These are phyloP conservation scores for Camillea tinctor DNA, from an alignment of 2,329 filamentous ascomycete genomes.

Conservation along the genomic window DNA sequence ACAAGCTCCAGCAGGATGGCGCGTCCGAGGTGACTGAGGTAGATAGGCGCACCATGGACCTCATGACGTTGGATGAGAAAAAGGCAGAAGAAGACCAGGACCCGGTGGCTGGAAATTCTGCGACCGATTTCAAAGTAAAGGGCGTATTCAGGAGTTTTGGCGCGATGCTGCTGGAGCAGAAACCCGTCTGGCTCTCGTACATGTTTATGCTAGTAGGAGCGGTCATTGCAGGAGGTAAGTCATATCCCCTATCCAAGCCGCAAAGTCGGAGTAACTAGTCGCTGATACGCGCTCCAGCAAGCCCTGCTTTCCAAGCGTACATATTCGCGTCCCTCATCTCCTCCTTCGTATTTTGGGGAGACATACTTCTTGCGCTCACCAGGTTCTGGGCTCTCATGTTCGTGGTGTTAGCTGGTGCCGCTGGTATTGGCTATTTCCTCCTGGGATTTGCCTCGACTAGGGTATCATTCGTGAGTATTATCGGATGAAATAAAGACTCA, in stretches of 20 bases:
- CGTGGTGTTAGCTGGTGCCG: conserved; percentile 53
- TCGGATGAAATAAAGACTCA: neutral
- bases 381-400: conserved; percentile 68
- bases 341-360: conserved; percentile 28
- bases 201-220: conserved; percentile 29
- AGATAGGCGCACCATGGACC: conserved; percentile 39
- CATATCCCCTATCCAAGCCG: neutral
- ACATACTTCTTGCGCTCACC: conserved; percentile 26
- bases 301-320: conserved; percentile 52
- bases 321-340: conserved; percentile 54
- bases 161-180: conserved; percentile 28
- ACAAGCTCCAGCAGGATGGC: conserved; percentile 33
- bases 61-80: conserved; percentile 44
- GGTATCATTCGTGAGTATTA: conserved; percentile 39
- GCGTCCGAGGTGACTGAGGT: conserved; percentile 28
- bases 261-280: neutral
- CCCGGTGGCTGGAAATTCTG: conserved; percentile 9
- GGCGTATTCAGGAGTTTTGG: conserved; percentile 30
- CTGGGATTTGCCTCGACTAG: conserved; percentile 46
- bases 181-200: conserved; percentile 29
- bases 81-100: conserved; percentile 22
- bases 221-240: conserved; percentile 36
- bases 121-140: conserved; percentile 15
- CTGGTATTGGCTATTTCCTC: conserved; percentile 54
- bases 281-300: conserved; percentile 28